Percentiles rank a stretch among this genome's conserved stretches.
phyloP scores from a whole-genome alignment of 108 stramenopile genomes.

The Asterionellopsis glacialis region DNA sequence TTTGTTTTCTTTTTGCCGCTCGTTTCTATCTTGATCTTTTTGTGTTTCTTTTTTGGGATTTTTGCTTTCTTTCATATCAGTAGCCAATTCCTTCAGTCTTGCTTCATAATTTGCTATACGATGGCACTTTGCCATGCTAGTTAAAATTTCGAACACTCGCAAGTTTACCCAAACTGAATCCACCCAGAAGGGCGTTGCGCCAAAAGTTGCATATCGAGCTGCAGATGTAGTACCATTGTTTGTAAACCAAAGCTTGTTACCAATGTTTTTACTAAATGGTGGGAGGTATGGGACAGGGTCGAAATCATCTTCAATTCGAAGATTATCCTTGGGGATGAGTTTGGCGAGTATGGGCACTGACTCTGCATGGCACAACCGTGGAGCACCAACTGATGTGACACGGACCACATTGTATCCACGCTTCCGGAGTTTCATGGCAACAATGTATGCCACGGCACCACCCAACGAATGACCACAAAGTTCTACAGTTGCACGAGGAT shows the following conservation, averaged over 20 bases:
- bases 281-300: conserved; percentile 54
- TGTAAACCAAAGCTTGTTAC: conserved; percentile 45
- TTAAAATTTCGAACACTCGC: conserved; percentile 19
- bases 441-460: conserved; percentile 51
- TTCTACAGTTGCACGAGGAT: conserved; percentile 42
- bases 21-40: too few relatives aligned
- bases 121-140: conserved; percentile 8
- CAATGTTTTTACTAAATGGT: conserved; percentile 31
- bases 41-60: too few relatives aligned
- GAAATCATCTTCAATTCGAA: conserved; percentile 52
- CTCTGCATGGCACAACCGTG: conserved; percentile 37
- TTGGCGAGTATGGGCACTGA: conserved; percentile 21
- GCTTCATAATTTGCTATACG: conserved; percentile 5
- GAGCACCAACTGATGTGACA: conserved; percentile 41
- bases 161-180: conserved; percentile 41
- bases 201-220: conserved; percentile 12
- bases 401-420: conserved; percentile 41
- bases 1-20: too few relatives aligned
- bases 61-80: background rate
- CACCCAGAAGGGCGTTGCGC: conserved; percentile 19
- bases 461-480: conserved; percentile 54
- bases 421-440: conserved; percentile 53
- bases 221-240: conserved; percentile 12
- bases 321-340: conserved; percentile 36
- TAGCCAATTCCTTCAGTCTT: background rate